phyloP scores from a whole-genome alignment of 192 early-diverging fungal genomes.

The Haplosporangium gracile region DNA sequence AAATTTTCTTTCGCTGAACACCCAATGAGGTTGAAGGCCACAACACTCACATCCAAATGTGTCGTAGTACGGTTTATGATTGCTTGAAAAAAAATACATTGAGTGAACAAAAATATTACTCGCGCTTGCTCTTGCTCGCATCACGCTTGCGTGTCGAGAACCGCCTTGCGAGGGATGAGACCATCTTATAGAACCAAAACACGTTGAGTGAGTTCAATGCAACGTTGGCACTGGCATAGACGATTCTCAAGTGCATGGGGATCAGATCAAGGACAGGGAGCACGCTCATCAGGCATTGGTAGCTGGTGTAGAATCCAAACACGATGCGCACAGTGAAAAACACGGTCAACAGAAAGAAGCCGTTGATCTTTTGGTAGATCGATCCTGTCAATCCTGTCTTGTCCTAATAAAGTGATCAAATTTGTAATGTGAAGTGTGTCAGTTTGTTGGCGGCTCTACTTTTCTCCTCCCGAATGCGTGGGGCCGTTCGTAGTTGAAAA shows the following conservation, averaged over 20 bases:
- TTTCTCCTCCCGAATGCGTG: not conserved
- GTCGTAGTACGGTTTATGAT: not conserved
- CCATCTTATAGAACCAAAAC: conserved; percentile 71
- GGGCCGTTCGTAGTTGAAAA: not conserved
- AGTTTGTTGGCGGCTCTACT: not conserved
- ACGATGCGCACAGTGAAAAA: conserved; percentile 85
- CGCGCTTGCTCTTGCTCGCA: not conserved
- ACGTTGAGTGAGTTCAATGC: conserved; percentile 76
- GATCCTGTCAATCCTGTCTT: conserved; percentile 89
- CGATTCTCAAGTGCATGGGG: conserved; percentile 56
- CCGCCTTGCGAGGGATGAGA: conserved; percentile 58
- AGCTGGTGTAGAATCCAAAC: conserved; percentile 83
- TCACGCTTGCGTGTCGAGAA: conserved; percentile 36
- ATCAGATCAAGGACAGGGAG: conserved; percentile 43
- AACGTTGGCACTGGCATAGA: conserved; percentile 71
- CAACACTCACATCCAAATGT: not conserved
- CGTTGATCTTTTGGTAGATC: conserved; percentile 86
- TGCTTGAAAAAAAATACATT: not conserved
- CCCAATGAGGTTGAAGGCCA: not conserved
- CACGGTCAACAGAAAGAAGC: conserved; percentile 75
- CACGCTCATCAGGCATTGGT: conserved; percentile 62
- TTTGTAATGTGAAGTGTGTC: not conserved
- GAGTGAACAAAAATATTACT: not conserved
- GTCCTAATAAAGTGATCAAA: conserved; percentile 64
- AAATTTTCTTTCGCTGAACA: not conserved